Evolutionary conservation across 176 grass and related monocot species (phyloP).

Genomic region (Eleusine indica): DNA sequence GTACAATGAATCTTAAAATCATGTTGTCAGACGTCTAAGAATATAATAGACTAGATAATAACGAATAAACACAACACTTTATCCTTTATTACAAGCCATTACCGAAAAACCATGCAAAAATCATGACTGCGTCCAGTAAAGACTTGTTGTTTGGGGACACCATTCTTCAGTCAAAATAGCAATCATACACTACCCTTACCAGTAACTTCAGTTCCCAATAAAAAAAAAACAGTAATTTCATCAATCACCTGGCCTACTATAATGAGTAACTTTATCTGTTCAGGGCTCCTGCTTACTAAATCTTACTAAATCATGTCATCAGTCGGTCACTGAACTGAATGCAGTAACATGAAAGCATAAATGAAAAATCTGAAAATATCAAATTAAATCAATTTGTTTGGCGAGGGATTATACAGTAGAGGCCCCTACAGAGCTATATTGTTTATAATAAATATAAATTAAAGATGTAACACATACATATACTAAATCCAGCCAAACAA

Average conservation of each 20-base stretch:
- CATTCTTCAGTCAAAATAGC: neutral
- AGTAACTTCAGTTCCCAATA: too few species aligned
- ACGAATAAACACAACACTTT: too few species aligned
- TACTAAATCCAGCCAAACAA: slow-evolving; percentile 10
- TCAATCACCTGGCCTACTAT: neutral
- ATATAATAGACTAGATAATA: too few species aligned
- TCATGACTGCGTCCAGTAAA: neutral
- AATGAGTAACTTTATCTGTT: neutral
- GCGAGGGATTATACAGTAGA: neutral
- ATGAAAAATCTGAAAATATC: too few species aligned
- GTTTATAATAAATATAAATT: neutral
- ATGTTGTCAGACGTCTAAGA: neutral
- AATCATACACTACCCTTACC: neutral
- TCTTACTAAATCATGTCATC: neutral
- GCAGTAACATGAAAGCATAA: too few species aligned
- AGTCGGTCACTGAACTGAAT: neutral
- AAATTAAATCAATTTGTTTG: too few species aligned
- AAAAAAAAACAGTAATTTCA: neutral
- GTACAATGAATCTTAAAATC: too few species aligned
- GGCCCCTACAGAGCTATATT: neutral
- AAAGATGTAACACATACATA: neutral
- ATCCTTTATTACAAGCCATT: neutral
- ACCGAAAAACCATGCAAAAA: neutral
- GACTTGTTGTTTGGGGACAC: neutral
- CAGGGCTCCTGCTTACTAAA: neutral